These are phyloP conservation scores for Hypoxylon sp. DNA, from an alignment of 2,329 filamentous ascomycete genomes.

Conservation along the genomic window DNA sequence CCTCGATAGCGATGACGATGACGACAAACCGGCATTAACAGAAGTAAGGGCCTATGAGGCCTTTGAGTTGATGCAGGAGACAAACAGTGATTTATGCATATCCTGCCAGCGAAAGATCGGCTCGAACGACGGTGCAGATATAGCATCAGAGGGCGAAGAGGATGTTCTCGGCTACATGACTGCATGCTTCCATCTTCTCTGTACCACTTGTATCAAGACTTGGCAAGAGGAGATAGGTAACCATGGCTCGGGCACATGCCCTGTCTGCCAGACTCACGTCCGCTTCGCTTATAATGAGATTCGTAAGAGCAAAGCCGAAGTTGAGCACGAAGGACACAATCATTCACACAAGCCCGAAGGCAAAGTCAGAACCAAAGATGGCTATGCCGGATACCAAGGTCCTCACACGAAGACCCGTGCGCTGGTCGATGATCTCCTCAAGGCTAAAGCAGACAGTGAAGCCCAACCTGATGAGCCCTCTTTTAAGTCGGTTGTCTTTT, in stretches of 20 bases:
- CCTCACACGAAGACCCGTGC: slow-evolving; percentile 94
- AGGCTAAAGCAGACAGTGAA: slow-evolving; percentile 72
- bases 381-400: slow-evolving; percentile 79
- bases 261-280: slow-evolving; percentile 75
- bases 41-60: slow-evolving; percentile 86
- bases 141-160: slow-evolving; percentile 70
- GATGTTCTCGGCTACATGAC: slow-evolving; percentile 83
- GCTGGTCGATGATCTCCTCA: slow-evolving; percentile 79
- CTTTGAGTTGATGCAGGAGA: slow-evolving; percentile 86
- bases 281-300: slow-evolving; percentile 76
- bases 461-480: slow-evolving; percentile 75
- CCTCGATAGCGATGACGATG: slow-evolving; percentile 82
- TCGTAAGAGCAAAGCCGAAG: slow-evolving; percentile 69
- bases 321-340: slow-evolving; percentile 68
- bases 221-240: slow-evolving; percentile 69
- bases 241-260: slow-evolving; percentile 68
- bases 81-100: slow-evolving; percentile 79
- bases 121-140: slow-evolving; percentile 64
- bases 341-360: slow-evolving; percentile 53
- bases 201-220: slow-evolving; percentile 75
- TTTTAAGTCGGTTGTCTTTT: slow-evolving; percentile 94
- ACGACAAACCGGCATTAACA: slow-evolving; percentile 68
- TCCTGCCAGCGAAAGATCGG: slow-evolving; percentile 76
- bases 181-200: slow-evolving; percentile 88
- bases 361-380: slow-evolving; percentile 60